phyloP scores from a whole-genome alignment of 805 yeast genomes.

The Wickerhamomyces bisporus region DNA sequence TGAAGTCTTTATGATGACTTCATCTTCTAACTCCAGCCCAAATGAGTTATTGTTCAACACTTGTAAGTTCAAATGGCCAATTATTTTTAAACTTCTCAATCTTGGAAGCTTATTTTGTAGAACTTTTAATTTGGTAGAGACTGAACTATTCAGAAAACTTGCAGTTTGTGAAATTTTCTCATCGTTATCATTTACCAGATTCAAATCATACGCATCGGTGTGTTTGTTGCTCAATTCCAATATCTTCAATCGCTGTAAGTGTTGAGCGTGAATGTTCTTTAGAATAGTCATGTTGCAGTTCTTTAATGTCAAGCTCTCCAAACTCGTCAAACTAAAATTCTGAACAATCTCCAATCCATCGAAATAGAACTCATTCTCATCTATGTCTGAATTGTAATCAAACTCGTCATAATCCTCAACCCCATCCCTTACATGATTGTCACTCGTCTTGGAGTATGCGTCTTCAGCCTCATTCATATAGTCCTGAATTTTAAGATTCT shows the following conservation, averaged over 20 bases:
- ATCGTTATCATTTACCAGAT: conserved; percentile 6
- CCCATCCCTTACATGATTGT: conserved; percentile 17
- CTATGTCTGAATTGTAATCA: conserved; percentile 28
- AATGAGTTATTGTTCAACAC: not conserved
- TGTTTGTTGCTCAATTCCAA: conserved; percentile 19
- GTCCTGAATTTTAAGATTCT: conserved; percentile 16
- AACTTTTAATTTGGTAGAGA: conserved; percentile 5
- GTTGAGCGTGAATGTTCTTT: conserved; percentile 12
- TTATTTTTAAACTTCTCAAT: conserved; percentile 7
- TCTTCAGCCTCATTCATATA: conserved; percentile 25
- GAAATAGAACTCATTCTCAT: conserved; percentile 32
- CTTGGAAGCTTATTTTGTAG: conserved; percentile 4
- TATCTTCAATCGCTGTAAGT: conserved; percentile 14
- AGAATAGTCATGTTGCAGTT: conserved; percentile 20
- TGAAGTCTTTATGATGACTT: conserved; percentile 1
- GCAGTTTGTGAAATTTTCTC: not conserved
- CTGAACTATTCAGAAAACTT: conserved; percentile 1
- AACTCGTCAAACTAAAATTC: conserved; percentile 10
- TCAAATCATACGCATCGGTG: conserved; percentile 19
- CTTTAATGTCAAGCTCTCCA: conserved; percentile 14
- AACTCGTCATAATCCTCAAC: conserved; percentile 23
- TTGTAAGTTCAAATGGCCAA: conserved; percentile 11
- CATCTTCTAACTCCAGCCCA: not conserved
- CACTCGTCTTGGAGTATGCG: conserved; percentile 16
- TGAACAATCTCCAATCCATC: conserved; percentile 26